A percentile compares a stretch with the other conserved stretches of the same genome.
These are phyloP conservation scores for Trichoderma asperelloides DNA, from an alignment of 495 filamentous ascomycete genomes.

Conservation along the genomic window DNA sequence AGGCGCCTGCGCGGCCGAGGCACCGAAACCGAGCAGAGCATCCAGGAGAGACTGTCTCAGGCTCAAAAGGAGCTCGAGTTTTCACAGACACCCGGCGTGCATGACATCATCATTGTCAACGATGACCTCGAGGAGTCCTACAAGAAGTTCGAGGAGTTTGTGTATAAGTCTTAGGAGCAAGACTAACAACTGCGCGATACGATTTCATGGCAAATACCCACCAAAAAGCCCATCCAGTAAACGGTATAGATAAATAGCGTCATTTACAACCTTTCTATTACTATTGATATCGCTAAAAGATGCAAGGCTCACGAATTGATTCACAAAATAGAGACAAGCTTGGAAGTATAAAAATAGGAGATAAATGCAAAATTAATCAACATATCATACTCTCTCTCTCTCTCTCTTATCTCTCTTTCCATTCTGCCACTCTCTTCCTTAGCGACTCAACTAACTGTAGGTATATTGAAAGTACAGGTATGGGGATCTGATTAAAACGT, in stretches of 20 bases:
- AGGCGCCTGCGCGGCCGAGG: constrained; percentile 67
- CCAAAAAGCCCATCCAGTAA: not conserved
- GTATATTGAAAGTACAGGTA: constrained; percentile 4
- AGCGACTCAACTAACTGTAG: constrained; percentile 4
- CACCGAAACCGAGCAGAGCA: constrained; percentile 71
- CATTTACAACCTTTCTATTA: not conserved
- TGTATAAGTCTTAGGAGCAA: constrained; percentile 33
- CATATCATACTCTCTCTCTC: constrained; percentile 1
- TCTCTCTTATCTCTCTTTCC: not conserved
- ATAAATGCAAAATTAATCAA: constrained; percentile 2
- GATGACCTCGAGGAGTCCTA: constrained; percentile 81
- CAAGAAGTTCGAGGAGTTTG: constrained; percentile 60
- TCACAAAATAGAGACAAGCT: constrained; percentile 12
- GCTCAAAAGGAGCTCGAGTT: constrained; percentile 78
- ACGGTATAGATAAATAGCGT: not conserved
- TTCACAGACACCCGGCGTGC: constrained; percentile 59
- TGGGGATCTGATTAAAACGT: constrained; percentile 6
- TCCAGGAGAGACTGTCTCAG: constrained; percentile 66
- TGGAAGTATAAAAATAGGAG: constrained; percentile 8
- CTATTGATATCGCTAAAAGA: not conserved
- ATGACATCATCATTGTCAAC: constrained; percentile 85
- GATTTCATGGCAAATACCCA: not conserved
- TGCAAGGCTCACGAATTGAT: not conserved
- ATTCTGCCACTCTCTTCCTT: not conserved
- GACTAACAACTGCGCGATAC: not conserved